Conservation (phyloP, 2,329 filamentous ascomycete genomes). For the Microcyclosporella mali region DNA sequence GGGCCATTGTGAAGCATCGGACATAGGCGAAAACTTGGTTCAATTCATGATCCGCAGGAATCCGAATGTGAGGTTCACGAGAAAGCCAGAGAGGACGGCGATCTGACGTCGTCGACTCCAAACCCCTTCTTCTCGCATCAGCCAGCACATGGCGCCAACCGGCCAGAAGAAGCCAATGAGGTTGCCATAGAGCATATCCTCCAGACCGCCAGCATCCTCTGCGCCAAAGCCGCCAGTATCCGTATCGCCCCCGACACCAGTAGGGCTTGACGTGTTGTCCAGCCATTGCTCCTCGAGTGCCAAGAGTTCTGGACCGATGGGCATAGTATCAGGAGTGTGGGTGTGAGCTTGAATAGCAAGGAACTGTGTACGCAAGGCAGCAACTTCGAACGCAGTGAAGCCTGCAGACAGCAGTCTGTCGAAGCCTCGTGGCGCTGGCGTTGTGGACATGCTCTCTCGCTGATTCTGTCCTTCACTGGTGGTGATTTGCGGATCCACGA, state of each 20-base stretch:
- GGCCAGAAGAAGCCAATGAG: conserved; percentile 95
- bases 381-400: conserved; percentile 76
- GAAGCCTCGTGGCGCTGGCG: conserved; percentile 68
- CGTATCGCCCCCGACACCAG: conserved; percentile 32
- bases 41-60: conserved; percentile 54
- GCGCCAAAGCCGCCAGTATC: conserved; percentile 45
- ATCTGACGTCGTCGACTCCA: conserved; percentile 79
- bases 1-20: conserved; percentile 8
- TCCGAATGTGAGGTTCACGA: conserved; percentile 73
- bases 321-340: conserved; percentile 85
- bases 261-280: conserved; percentile 46
- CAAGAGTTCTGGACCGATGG: conserved; percentile 66
- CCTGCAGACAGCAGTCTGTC: conserved; percentile 76
- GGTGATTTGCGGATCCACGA: conserved; percentile 23
- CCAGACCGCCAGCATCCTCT: conserved; percentile 59
- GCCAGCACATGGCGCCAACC: conserved; percentile 75
- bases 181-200: conserved; percentile 82
- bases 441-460: conserved; percentile 36
- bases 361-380: conserved; percentile 81
- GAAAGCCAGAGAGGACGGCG: conserved; percentile 76
- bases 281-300: conserved; percentile 87
- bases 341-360: conserved; percentile 73
- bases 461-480: conserved; percentile 5
- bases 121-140: conserved; percentile 78
- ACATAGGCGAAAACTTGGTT: conserved; percentile 1